phyloP scores from a whole-genome alignment of 2,329 filamentous ascomycete genomes.

The Teratosphaeriaceae sp. region DNA sequence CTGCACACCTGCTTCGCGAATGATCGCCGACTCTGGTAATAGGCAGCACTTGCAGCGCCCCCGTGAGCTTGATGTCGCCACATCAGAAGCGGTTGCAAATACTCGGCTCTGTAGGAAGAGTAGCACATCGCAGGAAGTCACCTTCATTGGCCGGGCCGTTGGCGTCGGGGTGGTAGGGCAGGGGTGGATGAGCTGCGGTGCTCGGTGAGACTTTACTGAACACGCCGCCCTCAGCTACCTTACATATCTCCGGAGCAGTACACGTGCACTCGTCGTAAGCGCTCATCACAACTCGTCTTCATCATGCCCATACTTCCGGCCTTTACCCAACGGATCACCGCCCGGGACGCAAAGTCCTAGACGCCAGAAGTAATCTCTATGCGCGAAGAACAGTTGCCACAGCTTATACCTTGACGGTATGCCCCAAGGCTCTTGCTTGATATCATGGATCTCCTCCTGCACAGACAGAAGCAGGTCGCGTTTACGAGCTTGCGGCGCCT shows the following conservation, averaged over 20 bases:
- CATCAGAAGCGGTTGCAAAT: too few relatives aligned
- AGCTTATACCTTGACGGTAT: slow-evolving; percentile 59
- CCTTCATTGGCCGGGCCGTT: too few relatives aligned
- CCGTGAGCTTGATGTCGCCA: too few relatives aligned
- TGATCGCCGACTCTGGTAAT: too few relatives aligned
- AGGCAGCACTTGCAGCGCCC: too few relatives aligned
- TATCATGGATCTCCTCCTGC: slow-evolving; percentile 26
- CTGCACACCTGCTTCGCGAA: too few relatives aligned
- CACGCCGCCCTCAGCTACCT: too few relatives aligned
- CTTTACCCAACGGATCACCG: slow-evolving; percentile 25
- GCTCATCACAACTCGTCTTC: background rate
- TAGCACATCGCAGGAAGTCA: too few relatives aligned
- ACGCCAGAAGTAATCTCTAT: slow-evolving; percentile 95
- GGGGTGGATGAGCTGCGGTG: too few relatives aligned
- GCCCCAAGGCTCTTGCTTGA: slow-evolving; percentile 24
- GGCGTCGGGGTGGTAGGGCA: too few relatives aligned
- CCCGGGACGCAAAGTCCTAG: slow-evolving; percentile 77
- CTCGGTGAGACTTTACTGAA: too few relatives aligned
- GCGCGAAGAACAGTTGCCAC: slow-evolving; percentile 91
- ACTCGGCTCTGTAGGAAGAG: too few relatives aligned
- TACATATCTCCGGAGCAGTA: background rate
- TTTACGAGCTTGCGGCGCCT: slow-evolving; percentile 4
- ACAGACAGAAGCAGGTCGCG: slow-evolving; percentile 20
- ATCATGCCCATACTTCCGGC: slow-evolving; percentile 12
- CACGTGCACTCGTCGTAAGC: background rate